Base-by-base conservation (phyloP, 306 rosid genomes). In the Ochetophila trinervis region DNA sequence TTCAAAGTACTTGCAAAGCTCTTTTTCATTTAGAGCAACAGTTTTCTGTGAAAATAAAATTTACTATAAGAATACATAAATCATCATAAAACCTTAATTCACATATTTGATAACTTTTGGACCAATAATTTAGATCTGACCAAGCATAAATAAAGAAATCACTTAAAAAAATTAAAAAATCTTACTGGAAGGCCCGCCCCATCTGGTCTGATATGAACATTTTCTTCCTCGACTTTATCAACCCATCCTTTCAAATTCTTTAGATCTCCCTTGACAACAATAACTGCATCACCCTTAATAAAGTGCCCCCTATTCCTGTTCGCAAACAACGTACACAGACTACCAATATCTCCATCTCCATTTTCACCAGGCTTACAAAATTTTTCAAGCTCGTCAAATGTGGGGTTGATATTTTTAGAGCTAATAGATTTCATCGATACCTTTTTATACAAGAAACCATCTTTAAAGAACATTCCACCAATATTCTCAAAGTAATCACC, bases 271-370 rank as follows among this genome's bases (percentile, higher is more conserved):
- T 85, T 90, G 63, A 94, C 47, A 9, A 94, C 82, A 68, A 94
- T 88, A 37, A 94, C 95, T 13, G 99, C 89, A 77, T 94, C 99
- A 27, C 99, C 99, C 82, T 94, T 94, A 91, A 90, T 63, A 81
- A 94, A 94, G 63, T 94, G 99, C 36, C 99, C 99, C 73, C 90
- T 94, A 81, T 90, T 94, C 64, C 99, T 82, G 72, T 90, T 90
- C 17, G 89, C 87, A 80, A 94, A 88, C 74, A 94, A 79, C 24
- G 95, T 94, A 21, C 96, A 90, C 72, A 93, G 76, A 73, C 99
- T 84, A 52, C 88, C 95, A 3, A 94, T 77, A 70, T 89, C 96
- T 22, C 85, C 88, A 32, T 88, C 99, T 62, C 96, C 97, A 86
- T 79, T 85, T 74, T 94, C 99, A 51, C 92, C 96, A 21, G 96